Conservation (phyloP, 1,284 basidiomycete genomes). For the Rhizoctonia solani region DNA sequence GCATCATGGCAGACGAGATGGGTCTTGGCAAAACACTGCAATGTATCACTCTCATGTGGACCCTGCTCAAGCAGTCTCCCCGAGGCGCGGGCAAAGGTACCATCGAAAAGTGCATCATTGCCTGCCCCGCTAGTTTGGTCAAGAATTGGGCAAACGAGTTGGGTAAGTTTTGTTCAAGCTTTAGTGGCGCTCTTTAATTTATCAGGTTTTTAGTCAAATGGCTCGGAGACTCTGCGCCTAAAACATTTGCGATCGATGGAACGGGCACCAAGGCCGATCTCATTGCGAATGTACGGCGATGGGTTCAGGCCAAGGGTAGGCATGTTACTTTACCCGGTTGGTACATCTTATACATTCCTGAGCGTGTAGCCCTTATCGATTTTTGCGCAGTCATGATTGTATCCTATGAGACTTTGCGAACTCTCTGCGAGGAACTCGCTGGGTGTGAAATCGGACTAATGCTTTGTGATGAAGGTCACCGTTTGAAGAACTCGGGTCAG, state of each 20-base stretch:
- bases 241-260: constrained; percentile 84
- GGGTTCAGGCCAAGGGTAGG: constrained; percentile 84
- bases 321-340: constrained; percentile 87
- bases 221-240: constrained; percentile 83
- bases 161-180: constrained; percentile 52
- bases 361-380: background rate
- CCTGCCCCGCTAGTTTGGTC: constrained; percentile 94
- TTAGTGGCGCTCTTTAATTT: background rate
- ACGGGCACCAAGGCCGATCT: constrained; percentile 85
- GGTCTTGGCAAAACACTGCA: constrained; percentile 90
- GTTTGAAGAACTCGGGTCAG: constrained; percentile 93
- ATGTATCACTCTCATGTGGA: constrained; percentile 96
- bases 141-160: constrained; percentile 99
- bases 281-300: constrained; percentile 76
- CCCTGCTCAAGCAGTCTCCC: constrained; percentile 95
- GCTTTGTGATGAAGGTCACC: constrained; percentile 96
- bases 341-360: constrained; percentile 39
- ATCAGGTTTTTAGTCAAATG: constrained; percentile 71
- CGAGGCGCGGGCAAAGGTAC: constrained; percentile 74
- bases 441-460: constrained; percentile 86
- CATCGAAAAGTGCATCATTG: constrained; percentile 98
- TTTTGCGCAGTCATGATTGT: constrained; percentile 89
- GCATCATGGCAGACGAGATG: constrained; percentile 99
- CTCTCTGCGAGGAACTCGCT: constrained; percentile 73
- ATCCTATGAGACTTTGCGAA: constrained; percentile 96